These are phyloP conservation scores for Osmanthus fragrans DNA, from an alignment of 257 asterid species.

Conservation along the genomic window DNA sequence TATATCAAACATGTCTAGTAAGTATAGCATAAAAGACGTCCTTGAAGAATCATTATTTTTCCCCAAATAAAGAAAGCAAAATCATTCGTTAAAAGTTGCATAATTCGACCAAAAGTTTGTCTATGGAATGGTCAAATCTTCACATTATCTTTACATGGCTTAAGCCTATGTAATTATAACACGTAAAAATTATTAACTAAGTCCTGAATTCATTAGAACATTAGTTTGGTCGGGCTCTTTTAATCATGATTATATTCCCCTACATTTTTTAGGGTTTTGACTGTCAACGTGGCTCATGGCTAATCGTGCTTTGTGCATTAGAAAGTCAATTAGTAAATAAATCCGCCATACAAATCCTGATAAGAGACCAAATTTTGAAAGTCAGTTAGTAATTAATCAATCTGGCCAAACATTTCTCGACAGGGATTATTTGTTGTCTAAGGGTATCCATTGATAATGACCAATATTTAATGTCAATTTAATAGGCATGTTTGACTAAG, in stretches of 20 bases:
- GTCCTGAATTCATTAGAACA: not conserved
- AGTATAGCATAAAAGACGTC: no score
- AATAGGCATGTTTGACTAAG: not conserved
- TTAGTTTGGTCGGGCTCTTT: conserved; percentile 25
- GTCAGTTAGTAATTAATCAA: not conserved
- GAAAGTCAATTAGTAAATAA: conserved; percentile 37
- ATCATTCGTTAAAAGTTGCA: not conserved
- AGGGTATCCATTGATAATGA: conserved; percentile 18
- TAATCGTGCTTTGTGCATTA: conserved; percentile 31
- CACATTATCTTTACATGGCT: conserved; percentile 15
- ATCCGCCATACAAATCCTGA: not conserved
- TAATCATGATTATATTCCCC: conserved; percentile 34
- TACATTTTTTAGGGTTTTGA: not conserved
- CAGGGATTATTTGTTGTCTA: not conserved
- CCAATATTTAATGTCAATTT: conserved; percentile 19
- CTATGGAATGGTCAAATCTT: not conserved
- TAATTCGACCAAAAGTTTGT: not conserved
- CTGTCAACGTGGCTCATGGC: conserved; percentile 36
- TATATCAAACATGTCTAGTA: no score
- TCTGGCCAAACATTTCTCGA: not conserved
- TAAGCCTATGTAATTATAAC: not conserved
- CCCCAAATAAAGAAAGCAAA: not conserved
- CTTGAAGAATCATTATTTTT: not conserved
- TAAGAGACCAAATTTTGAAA: conserved; percentile 11
- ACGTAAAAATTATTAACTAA: not conserved